Base-by-base conservation (phyloP, 2,329 filamentous ascomycete genomes). In the Fusarium heterosporum region DNA sequence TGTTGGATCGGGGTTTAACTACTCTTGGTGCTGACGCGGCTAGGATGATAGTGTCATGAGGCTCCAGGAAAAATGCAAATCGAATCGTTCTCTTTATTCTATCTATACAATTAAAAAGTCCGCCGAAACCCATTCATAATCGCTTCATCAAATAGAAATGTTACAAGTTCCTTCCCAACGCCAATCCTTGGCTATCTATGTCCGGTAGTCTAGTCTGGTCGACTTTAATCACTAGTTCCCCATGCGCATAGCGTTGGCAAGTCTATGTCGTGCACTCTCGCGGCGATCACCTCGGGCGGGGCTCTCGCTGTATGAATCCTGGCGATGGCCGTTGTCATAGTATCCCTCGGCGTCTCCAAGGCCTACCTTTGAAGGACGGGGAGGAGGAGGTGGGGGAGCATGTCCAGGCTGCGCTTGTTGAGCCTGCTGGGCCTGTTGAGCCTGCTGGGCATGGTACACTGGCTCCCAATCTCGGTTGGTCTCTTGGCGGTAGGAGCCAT, bases 351-450 rank as follows among this genome's bases (percentile, higher is more conserved):
- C 47, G 22, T 79, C 77, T n/a, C 76, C 76, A 14, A 77, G 61
- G 41, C 74, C 75, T 19, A 79, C 72, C 69, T 80, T 80, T 43
- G 75, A 75, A 6, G 78, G 78, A 5, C 77, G 76, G 4, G 78
- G 78, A 8, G 78, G 78, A 1, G 78, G 78, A 4, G 78, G 78
- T 3, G 78, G 76, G 30, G 78, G 73, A 49, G 74, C 71, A 13
- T 69, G 63, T 19, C 64, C 69, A 19, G 69, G 61, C 30, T 69
- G 64, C 34, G 58, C 34, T 5, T 66, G 58, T 40, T 53, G 49
- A 52, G 49, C 36, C 48, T 51, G 47, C 10, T 57, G 56, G 11
- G 64, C 30, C 46, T 67, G 55, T 22, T 69, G 64, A 38, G 58
- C 34, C 6, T 67, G 55, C 22, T 61, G 59, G 12, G 56, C 30